Conservation (phyloP, 2,329 filamentous ascomycete genomes). For the Catunica adiposa region DNA sequence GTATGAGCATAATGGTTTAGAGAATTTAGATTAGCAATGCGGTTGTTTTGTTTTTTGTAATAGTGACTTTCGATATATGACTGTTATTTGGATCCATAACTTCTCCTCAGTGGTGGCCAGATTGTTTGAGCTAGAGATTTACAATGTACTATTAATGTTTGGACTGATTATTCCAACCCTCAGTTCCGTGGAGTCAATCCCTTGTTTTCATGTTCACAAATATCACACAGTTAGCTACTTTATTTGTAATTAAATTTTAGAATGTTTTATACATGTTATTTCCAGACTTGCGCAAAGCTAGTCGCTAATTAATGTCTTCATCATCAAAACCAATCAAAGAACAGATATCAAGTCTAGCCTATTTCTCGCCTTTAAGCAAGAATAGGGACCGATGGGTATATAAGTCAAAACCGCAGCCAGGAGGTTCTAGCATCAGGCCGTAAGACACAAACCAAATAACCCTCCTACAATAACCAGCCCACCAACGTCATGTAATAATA, state of each 20-base stretch:
- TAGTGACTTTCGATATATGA: too few relatives aligned
- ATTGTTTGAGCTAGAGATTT: too few relatives aligned
- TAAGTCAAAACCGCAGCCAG: conserved; percentile 2
- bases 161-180: too few relatives aligned
- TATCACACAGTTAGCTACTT: not conserved
- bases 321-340: not conserved
- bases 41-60: too few relatives aligned
- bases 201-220: too few relatives aligned
- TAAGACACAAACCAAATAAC: not conserved
- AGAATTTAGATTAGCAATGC: too few relatives aligned
- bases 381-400: conserved; percentile 6
- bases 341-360: not conserved
- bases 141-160: too few relatives aligned
- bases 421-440: not conserved
- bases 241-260: not conserved
- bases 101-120: too few relatives aligned
- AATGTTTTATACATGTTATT: not conserved
- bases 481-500: not conserved
- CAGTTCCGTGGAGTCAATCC: too few relatives aligned
- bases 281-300: not conserved
- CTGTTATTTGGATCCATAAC: too few relatives aligned
- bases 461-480: not conserved
- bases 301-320: not conserved
- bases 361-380: not conserved
- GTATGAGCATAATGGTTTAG: not conserved